phyloP scores from a whole-genome alignment of 805 yeast species.

The Maudiozyma barnettii region DNA sequence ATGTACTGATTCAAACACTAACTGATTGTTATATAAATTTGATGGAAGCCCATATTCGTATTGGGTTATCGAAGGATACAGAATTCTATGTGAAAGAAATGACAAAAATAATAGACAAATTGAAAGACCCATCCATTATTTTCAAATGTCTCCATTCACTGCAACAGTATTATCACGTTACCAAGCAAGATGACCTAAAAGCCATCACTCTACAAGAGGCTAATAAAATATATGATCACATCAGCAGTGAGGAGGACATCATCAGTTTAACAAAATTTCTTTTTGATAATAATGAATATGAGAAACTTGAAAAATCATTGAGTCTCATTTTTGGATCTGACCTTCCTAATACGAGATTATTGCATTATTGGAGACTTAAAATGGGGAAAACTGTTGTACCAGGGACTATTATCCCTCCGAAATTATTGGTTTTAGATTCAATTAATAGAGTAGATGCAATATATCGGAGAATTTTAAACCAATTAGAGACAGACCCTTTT shows the following conservation, averaged over 20 bases:
- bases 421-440: constrained; percentile 17
- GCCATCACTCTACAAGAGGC: constrained; percentile 8
- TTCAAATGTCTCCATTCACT: constrained; percentile 14
- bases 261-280: constrained; percentile 15
- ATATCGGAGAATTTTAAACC: constrained; percentile 25
- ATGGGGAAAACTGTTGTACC: constrained; percentile 13
- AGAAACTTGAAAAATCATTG: constrained; percentile 14
- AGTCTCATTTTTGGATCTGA: constrained; percentile 12
- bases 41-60: constrained; percentile 33
- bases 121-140: constrained; percentile 22
- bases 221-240: constrained; percentile 17
- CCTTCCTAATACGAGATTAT: constrained; percentile 8
- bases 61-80: constrained; percentile 53
- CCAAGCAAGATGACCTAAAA: constrained; percentile 11
- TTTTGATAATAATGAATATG: constrained; percentile 14
- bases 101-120: constrained; percentile 28
- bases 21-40: constrained; percentile 33
- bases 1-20: constrained; percentile 31
- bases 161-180: constrained; percentile 15
- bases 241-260: constrained; percentile 22
- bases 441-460: constrained; percentile 26
- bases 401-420: constrained; percentile 5
- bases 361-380: constrained; percentile 17
- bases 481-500: constrained; percentile 38
- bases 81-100: constrained; percentile 46